Base-by-base conservation (phyloP, 768 basidiomycete genomes). In the Lyophyllum decastes region DNA sequence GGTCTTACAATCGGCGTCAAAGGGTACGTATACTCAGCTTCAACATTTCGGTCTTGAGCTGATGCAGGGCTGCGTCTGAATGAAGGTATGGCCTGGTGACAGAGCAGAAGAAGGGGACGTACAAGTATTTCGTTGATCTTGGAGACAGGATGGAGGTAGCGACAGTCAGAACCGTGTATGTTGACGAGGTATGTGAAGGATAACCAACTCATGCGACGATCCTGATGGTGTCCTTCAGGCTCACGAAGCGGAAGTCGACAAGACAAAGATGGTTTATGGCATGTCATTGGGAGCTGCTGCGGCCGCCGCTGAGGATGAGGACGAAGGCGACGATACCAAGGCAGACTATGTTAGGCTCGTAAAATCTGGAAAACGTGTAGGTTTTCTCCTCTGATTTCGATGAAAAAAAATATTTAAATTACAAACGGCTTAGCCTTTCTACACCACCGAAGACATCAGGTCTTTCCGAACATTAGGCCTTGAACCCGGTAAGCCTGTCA, bases 71-170 rank as follows among this genome's bases (percentile, higher is more conserved):
- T 30, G 10, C 30, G 30, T 30, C 27, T 24, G 1, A 4, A 55
- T 50, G 57, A 60, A 97, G 94, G 47, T 99, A 96, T 70, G 88
- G 92, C 9, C 73, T 96, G 44, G 82, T 98, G 16, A 92, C 92
- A 1, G 89, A 95, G 66, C 94, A 95, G 73, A 90, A 83, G 70
- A 95, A 89, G 71, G 90, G 92, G 0, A 53, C 78, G 4, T 90
- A 94, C 70, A 89, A 85, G 67, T 92, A 94, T 66, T 95, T 97
- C 59, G 82, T 86, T 34, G 92, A 92, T 66, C 80, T 84, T 56
- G 93, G 85, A 47, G 87, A 87, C 67, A 78, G 79, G 59, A 89
- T 87, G 88, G 90, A 89, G 63, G 87, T 91, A 51, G 93, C 88
- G 0, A 75, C 79, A 43, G 79, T 80, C 50, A 84, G 84, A 66